Evolutionary conservation across 2,329 filamentous ascomycete species (phyloP).

Genomic region (Corinectria fuckeliana): DNA sequence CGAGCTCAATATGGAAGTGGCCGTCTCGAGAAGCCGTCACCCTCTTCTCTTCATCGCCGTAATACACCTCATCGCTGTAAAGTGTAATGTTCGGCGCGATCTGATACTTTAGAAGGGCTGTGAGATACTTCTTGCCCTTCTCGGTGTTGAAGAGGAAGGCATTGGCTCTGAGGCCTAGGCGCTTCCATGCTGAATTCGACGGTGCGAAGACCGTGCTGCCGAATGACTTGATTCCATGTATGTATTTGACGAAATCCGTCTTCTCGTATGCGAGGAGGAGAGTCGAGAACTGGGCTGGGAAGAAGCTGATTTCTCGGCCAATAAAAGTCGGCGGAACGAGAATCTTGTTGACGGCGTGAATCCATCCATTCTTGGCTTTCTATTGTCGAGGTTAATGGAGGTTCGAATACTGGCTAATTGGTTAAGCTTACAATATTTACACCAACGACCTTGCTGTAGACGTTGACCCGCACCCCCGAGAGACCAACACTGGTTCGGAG

Average conservation of each 20-base stretch:
- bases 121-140: conserved; percentile 76
- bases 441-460: conserved; percentile 73
- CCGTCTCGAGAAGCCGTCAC: conserved; percentile 38
- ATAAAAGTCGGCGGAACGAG: conserved; percentile 77
- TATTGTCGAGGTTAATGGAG: conserved; percentile 40
- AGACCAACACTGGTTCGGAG: conserved; percentile 70
- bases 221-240: conserved; percentile 58
- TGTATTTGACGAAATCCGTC: conserved; percentile 71
- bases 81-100: conserved; percentile 76
- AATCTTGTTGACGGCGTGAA: conserved; percentile 77
- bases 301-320: conserved; percentile 61
- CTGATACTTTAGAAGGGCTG: conserved; percentile 80
- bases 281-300: conserved; percentile 80
- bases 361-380: conserved; percentile 78
- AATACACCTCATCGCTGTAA: conserved; percentile 84
- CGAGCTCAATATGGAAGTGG: conserved; percentile 69
- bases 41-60: conserved; percentile 34
- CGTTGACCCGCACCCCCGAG: conserved; percentile 74
- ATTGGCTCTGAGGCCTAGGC: conserved; percentile 75
- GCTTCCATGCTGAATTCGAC: conserved; percentile 78
- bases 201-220: conserved; percentile 85
- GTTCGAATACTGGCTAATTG: too few species aligned
- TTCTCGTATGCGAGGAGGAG: conserved; percentile 76
- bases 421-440: conserved; percentile 75
- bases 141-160: conserved; percentile 84